phyloP scores from a whole-genome alignment of 2,329 filamentous ascomycete species.

The Exophiala aquamarina region DNA sequence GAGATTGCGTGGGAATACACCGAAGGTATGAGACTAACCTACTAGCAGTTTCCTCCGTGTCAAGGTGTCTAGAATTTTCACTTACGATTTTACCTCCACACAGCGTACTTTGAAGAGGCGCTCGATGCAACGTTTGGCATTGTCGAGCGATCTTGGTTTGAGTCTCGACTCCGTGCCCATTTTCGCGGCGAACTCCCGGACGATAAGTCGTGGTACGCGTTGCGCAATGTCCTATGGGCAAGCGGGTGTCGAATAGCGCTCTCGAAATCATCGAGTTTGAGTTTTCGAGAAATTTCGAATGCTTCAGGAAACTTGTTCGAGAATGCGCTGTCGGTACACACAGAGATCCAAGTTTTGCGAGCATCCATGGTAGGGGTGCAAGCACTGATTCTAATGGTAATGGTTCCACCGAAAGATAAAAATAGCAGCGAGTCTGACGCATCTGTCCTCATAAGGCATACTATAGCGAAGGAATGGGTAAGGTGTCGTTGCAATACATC shows the following conservation, averaged over 20 bases:
- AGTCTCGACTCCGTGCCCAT: slow-evolving; percentile 3
- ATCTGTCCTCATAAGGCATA: slow-evolving; percentile 5
- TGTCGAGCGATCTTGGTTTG: slow-evolving; percentile 1
- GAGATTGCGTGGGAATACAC: slow-evolving; percentile 12
- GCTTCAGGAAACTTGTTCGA: slow-evolving; percentile 8
- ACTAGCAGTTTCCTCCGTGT: too few relatives aligned
- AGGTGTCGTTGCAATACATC: slow-evolving; percentile 7
- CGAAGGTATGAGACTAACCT: slow-evolving; percentile 3
- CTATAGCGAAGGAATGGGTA: slow-evolving; percentile 11
- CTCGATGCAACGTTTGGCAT: slow-evolving; percentile 1
- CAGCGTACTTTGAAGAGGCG: slow-evolving; percentile 5
- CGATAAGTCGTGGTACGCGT: slow-evolving; percentile 11
- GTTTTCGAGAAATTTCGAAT: neutral
- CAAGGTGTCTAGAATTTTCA: too few relatives aligned
- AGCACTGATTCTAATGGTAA: slow-evolving; percentile 12
- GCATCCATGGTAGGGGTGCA: slow-evolving; percentile 11
- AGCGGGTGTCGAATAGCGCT: slow-evolving; percentile 10
- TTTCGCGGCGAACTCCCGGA: slow-evolving; percentile 3
- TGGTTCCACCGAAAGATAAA: too few relatives aligned
- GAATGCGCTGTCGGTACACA: slow-evolving; percentile 16
- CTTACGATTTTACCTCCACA: neutral
- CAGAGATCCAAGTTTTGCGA: slow-evolving; percentile 6
- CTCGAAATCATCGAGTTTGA: slow-evolving; percentile 6
- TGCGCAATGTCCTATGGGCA: slow-evolving; percentile 13
- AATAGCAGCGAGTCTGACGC: slow-evolving; percentile 1